A percentile compares a stretch with the other conserved stretches of the same genome.
phyloP scores from a whole-genome alignment of 768 basidiomycete genomes.

The Tulasnella sp. region DNA sequence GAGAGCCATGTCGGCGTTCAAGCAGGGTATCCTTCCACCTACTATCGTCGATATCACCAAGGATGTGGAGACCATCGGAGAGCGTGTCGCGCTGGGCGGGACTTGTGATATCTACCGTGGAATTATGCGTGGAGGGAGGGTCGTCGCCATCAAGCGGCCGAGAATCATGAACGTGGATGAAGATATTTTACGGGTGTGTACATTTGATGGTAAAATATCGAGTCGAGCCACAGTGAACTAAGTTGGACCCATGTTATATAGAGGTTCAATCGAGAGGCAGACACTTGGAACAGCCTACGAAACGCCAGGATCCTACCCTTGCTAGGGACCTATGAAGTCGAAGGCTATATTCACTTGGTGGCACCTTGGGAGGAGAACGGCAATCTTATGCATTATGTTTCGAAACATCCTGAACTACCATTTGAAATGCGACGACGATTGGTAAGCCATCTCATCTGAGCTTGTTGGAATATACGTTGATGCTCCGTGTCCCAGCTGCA shows the following conservation, averaged over 20 bases:
- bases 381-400: constrained; percentile 4
- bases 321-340: constrained; percentile 9
- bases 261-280: constrained; percentile 8
- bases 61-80: background rate
- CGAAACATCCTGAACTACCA: background rate
- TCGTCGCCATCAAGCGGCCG: constrained; percentile 9
- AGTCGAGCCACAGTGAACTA: too few species aligned
- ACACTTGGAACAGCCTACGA: constrained; percentile 5
- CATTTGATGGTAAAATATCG: too few species aligned
- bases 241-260: background rate
- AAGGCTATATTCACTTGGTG: constrained; percentile 5
- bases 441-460: background rate
- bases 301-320: constrained; percentile 4
- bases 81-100: constrained; percentile 3
- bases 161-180: constrained; percentile 1
- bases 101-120: constrained; percentile 10
- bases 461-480: background rate
- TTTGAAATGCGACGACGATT: background rate
- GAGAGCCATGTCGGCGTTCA: constrained; percentile 1
- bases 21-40: background rate
- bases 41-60: constrained; percentile 5
- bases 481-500: background rate
- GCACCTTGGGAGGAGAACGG: constrained; percentile 3
- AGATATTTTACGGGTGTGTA: background rate
- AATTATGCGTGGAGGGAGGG: background rate